Evolutionary conservation across 2,329 filamentous ascomycete genomes (phyloP), one percentile per base, ranked within the genome.

Genomic region (Thermoascus crustaceus): DNA sequence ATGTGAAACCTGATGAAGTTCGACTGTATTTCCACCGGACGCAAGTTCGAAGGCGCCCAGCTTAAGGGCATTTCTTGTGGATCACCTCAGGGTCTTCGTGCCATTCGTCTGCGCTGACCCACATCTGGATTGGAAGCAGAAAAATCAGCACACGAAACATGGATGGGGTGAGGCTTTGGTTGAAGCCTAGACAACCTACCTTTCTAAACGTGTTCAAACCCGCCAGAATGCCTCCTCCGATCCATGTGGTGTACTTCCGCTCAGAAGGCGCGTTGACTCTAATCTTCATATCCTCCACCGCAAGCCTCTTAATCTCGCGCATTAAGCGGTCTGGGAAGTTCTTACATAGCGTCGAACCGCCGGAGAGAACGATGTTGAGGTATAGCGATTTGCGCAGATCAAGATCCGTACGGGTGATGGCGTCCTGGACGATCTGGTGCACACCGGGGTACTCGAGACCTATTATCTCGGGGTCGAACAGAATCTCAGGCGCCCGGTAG

Each of bases 21-120:
- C 18, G 29, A 19, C n/a, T 16, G 17, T 7, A 16, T 6, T 4
- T 31, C 18, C 18, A 10, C 13, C 29, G 13, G n/a, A 16, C n/a
- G 10, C 13, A 31, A 31, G 5, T 13, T 18, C 29, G n/a, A 30
- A 13, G 29, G 17, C 11, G 5, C 21, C 26, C 20, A 18, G 11
- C 26, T 61, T 73, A 95, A 54, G 86, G 88, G 64, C 96, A 94
- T 66, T 94, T 96, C 56, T 86, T 91, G 66, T 96, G 89, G 58
- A 98, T 96, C 53, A 98, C 91, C 57, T 98, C 89, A 11, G 91
- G 91, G 59, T 98, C 94, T 73, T 98, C 91, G 61, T 98, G 91
- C 91, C 91, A 98, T 71, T 98, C 91, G 58, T 96, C 91, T 58
- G 94, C 89, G 66, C 87, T 94, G 55, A 98, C 91, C 87, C 91